Conservation (phyloP, 1,284 basidiomycete genomes). For the Sanghuangporus weigelae region DNA sequence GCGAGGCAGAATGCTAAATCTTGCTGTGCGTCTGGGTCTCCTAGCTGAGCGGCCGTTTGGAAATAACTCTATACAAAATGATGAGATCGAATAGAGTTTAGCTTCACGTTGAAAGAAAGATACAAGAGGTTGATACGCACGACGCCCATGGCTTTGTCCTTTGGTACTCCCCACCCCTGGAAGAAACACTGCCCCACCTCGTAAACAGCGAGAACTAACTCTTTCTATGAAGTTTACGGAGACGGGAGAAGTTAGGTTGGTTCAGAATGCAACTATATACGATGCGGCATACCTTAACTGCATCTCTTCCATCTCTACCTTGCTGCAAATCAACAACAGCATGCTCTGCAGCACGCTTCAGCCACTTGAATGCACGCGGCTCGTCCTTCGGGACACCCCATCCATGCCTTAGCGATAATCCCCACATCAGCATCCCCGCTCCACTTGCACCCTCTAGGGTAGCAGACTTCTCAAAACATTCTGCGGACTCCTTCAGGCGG, state of each 20-base stretch:
- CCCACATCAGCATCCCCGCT: conserved; percentile 92
- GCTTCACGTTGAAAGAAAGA: conserved; percentile 12
- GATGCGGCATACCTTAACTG: conserved; percentile 36
- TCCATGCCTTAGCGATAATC: conserved; percentile 80
- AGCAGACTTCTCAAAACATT: conserved; percentile 78
- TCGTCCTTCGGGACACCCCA: conserved; percentile 84
- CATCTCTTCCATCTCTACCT: conserved; percentile 37
- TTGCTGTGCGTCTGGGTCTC: conserved; percentile 83
- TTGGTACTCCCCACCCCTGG: conserved; percentile 84
- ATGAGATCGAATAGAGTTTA: conserved; percentile 9
- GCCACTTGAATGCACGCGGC: conserved; percentile 75
- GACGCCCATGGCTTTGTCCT: conserved; percentile 84
- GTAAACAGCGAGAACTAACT: conserved; percentile 85
- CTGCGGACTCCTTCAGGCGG: conserved; percentile 65
- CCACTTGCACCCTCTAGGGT: conserved; percentile 75
- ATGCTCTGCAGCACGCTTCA: conserved; percentile 74
- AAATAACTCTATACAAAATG: conserved; percentile 66
- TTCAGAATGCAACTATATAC: conserved; percentile 11
- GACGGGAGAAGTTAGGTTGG: conserved; percentile 11
- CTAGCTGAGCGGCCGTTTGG: conserved; percentile 74
- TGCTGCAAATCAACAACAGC: conserved; percentile 77
- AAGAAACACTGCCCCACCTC: conserved; percentile 92
- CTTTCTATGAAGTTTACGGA: conserved; percentile 41
- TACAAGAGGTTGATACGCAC: conserved; percentile 37
- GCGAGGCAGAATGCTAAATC: conserved; percentile 82